These are phyloP conservation scores for Helotiales sp. DNA, from an alignment of 2,329 filamentous ascomycete species.

Conservation along the genomic window DNA sequence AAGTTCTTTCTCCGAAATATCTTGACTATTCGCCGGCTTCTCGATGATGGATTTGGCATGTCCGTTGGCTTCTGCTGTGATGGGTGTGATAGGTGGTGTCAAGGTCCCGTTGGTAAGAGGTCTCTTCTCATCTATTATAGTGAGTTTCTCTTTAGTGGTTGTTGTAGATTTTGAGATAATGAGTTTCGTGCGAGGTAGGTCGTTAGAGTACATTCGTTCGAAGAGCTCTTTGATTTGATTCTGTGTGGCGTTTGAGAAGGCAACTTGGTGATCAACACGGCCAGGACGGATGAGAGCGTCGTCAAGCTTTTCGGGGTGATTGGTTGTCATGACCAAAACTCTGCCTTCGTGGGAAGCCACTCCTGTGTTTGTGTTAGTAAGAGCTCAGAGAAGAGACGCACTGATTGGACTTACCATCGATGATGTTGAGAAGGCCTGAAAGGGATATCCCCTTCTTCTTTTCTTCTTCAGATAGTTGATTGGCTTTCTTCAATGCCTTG, in stretches of 20 bases:
- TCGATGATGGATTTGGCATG: background rate
- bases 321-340: constrained; percentile 81
- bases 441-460: constrained; percentile 60
- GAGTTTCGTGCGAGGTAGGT: constrained; percentile 33
- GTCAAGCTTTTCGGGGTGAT: constrained; percentile 71
- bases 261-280: constrained; percentile 68
- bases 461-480: constrained; percentile 36
- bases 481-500: constrained; percentile 44
- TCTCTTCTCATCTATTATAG: background rate
- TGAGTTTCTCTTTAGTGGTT: background rate
- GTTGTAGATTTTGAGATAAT: background rate
- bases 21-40: background rate
- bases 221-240: constrained; percentile 59
- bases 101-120: background rate
- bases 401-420: constrained; percentile 39
- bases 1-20: constrained; percentile 42
- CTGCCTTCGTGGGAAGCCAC: constrained; percentile 78
- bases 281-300: constrained; percentile 73
- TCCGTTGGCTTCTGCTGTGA: background rate
- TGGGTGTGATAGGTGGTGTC: constrained; percentile 24
- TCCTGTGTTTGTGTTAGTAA: constrained; percentile 36
- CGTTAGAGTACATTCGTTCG: constrained; percentile 56
- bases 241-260: constrained; percentile 58
- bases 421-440: constrained; percentile 78
- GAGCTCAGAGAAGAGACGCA: background rate